phyloP scores from a whole-genome alignment of 1,284 basidiomycete genomes.

The Trametes pubescens region DNA sequence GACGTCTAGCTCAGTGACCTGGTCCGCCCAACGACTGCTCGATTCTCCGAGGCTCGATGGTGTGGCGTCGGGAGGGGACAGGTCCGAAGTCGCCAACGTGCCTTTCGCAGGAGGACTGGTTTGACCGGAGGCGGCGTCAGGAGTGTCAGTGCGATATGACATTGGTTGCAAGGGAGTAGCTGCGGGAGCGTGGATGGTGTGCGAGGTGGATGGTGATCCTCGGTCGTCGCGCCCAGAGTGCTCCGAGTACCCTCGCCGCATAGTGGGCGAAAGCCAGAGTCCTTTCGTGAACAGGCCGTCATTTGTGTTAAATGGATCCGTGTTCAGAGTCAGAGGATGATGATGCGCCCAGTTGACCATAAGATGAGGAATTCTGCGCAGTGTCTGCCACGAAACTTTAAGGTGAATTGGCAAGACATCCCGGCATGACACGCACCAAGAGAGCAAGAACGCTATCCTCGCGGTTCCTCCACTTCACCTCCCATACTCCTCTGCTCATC shows the following conservation, averaged over 20 bases:
- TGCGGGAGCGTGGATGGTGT: not conserved
- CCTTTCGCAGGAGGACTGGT: too few species aligned
- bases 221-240: not conserved
- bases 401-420: not conserved
- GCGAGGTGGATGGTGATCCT: not conserved
- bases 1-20: constrained; percentile 21
- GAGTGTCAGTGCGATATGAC: not conserved
- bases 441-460: constrained; percentile 77
- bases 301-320: not conserved
- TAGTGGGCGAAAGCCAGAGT: constrained; percentile 4
- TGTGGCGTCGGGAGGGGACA: not conserved
- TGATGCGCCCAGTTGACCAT: constrained; percentile 82
- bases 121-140: not conserved
- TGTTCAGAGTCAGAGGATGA: not conserved
- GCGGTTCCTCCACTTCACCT: constrained; percentile 78
- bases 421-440: constrained; percentile 52
- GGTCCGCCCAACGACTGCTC: constrained; percentile 26
- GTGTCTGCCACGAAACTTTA: constrained; percentile 52
- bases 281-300: not conserved
- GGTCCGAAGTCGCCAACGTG: too few species aligned
- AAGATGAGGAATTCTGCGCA: constrained; percentile 72
- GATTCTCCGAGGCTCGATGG: not conserved
- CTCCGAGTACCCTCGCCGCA: not conserved
- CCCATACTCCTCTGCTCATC: constrained; percentile 73
- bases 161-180: not conserved